Conservation (phyloP, 805 yeast genomes). For the Metahyphopichia silvanorum region DNA sequence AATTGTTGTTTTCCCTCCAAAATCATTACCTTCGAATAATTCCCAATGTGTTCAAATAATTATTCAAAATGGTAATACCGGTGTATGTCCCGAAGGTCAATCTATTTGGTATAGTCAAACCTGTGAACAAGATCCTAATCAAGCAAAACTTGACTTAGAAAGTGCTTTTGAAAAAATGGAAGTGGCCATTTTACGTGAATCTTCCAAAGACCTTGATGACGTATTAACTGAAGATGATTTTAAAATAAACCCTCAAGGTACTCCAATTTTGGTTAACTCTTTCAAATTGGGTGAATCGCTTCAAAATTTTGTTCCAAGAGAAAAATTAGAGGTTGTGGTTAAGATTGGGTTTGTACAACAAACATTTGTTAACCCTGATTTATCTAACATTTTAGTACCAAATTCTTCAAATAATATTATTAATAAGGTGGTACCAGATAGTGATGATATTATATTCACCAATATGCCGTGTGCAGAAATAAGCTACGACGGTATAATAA, state of each 20-base stretch:
- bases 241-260: conserved; percentile 42
- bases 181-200: conserved; percentile 74
- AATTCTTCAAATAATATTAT: conserved; percentile 23
- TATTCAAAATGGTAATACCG: conserved; percentile 83
- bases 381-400: conserved; percentile 34
- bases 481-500: conserved; percentile 86
- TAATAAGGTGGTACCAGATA: conserved; percentile 25
- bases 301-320: conserved; percentile 80
- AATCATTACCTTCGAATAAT: conserved; percentile 65
- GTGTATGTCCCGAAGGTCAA: conserved; percentile 83
- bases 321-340: conserved; percentile 48
- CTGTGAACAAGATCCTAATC: conserved; percentile 58
- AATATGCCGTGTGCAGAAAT: conserved; percentile 81
- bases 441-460: conserved; percentile 37
- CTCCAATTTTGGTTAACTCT: conserved; percentile 65
- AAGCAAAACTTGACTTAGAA: conserved; percentile 75
- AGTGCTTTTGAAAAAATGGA: conserved; percentile 80
- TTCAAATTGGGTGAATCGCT: conserved; percentile 83
- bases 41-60: conserved; percentile 77
- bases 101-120: conserved; percentile 89
- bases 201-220: conserved; percentile 45
- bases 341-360: conserved; percentile 38
- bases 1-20: conserved; percentile 89
- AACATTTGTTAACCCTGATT: conserved; percentile 34
- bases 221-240: conserved; percentile 53